Percentiles rank a stretch among this genome's conserved stretches.
Conservation (phyloP, 176 grass and related monocot species). For the Leersia perrieri region DNA sequence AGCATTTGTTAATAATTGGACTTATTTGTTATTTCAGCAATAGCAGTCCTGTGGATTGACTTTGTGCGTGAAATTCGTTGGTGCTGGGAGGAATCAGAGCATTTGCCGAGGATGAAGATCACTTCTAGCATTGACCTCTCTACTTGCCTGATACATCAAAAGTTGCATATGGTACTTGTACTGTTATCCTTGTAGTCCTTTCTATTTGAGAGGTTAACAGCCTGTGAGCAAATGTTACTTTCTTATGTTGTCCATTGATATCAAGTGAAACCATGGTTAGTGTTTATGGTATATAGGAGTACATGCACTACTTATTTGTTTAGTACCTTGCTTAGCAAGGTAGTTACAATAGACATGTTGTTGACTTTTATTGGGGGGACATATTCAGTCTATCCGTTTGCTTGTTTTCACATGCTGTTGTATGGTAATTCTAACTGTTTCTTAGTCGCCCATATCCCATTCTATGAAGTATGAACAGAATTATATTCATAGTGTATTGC, state of each 20-base stretch:
- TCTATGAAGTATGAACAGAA: not conserved
- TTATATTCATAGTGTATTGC: not conserved
- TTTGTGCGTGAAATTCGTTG: slow-evolving; percentile 98
- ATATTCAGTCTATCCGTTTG: not conserved
- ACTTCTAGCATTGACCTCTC: slow-evolving; percentile 76
- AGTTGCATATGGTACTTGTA: slow-evolving; percentile 87
- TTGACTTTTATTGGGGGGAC: not conserved
- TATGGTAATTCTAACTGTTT: slow-evolving; percentile 11
- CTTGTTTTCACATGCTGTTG: slow-evolving; percentile 12
- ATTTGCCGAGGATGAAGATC: slow-evolving; percentile 74
- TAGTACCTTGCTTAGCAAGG: not conserved
- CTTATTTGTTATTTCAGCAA: slow-evolving; percentile 58
- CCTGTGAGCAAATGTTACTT: slow-evolving; percentile 1
- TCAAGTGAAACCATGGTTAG: not conserved
- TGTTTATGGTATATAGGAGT: slow-evolving; percentile 10
- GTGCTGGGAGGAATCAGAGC: slow-evolving; percentile 94
- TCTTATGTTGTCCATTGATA: slow-evolving; percentile 1
- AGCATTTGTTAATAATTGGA: slow-evolving; percentile 11
- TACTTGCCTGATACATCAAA: slow-evolving; percentile 88
- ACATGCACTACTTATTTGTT: not conserved
- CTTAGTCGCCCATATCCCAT: not conserved
- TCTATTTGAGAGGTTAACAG: not conserved
- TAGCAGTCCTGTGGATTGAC: slow-evolving; percentile 91
- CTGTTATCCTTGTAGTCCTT: not conserved
- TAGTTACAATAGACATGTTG: not conserved